Evolutionary conservation across 371 early-diverging fungal genomes (phyloP).

Genomic region (Gilbertella persicaria): DNA sequence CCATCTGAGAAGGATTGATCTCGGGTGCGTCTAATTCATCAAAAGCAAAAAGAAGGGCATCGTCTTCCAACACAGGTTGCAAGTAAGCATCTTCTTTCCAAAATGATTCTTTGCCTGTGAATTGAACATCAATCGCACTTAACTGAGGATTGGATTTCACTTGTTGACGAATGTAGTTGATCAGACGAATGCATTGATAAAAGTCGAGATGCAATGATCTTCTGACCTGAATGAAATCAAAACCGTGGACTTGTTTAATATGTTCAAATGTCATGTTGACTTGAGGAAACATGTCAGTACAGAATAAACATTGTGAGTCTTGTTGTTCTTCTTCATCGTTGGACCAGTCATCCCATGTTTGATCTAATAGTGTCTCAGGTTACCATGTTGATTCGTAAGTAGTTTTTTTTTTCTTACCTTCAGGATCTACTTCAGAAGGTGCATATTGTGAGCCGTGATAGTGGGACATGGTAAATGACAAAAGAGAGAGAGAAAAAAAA

Average conservation of each 20-base stretch:
- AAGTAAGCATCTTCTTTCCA: constrained; percentile 74
- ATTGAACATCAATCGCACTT: neutral
- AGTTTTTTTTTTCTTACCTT: constrained; percentile 24
- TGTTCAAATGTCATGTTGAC: constrained; percentile 68
- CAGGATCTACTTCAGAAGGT: constrained; percentile 39
- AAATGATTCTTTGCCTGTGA: constrained; percentile 60
- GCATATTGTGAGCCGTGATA: constrained; percentile 33
- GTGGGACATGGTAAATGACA: neutral
- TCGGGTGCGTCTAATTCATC: constrained; percentile 52
- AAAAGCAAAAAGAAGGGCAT: constrained; percentile 71
- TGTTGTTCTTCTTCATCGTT: constrained; percentile 64
- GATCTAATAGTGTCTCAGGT: constrained; percentile 13
- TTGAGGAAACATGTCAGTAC: constrained; percentile 49
- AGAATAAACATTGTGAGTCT: constrained; percentile 75
- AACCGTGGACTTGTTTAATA: constrained; percentile 60
- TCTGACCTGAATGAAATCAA: constrained; percentile 69
- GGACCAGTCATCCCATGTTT: constrained; percentile 81
- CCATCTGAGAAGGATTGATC: constrained; percentile 14
- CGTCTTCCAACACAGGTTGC: constrained; percentile 79
- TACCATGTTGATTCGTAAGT: neutral
- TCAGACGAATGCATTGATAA: constrained; percentile 82
- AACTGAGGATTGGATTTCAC: constrained; percentile 20
- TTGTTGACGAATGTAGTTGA: constrained; percentile 80
- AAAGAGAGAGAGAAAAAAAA: constrained; percentile 4
- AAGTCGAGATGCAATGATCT: constrained; percentile 68